phyloP scores from a whole-genome alignment of 2,329 filamentous ascomycete species.

The Chaetothyriales sp. region DNA sequence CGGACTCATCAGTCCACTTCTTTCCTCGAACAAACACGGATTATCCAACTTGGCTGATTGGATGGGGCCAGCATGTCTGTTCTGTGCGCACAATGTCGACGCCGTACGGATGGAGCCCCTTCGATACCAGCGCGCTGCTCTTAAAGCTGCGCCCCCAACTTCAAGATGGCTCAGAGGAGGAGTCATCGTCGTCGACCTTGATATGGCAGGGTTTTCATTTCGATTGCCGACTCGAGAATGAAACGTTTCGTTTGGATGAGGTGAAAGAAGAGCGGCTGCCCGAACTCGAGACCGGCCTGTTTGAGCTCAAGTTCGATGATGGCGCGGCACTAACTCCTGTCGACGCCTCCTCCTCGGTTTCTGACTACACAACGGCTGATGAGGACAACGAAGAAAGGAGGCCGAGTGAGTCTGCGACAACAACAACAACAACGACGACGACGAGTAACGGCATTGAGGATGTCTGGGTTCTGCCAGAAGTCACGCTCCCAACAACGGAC shows the following conservation, averaged over 20 bases:
- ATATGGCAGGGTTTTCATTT: constrained; percentile 14
- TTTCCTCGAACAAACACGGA: not conserved
- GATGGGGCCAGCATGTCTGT: not conserved
- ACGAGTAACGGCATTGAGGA: constrained; percentile 15
- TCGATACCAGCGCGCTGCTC: constrained; percentile 2
- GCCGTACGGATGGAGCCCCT: not conserved
- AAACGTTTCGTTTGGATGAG: constrained; percentile 9
- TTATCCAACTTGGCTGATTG: not conserved
- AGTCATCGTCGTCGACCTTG: not conserved
- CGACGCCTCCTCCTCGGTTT: constrained; percentile 3
- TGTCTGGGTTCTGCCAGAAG: constrained; percentile 23
- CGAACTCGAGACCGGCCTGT: constrained; percentile 3
- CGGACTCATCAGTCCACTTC: not conserved
- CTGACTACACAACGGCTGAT: constrained; percentile 12
- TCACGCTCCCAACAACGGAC: constrained; percentile 10
- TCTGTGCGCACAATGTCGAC: constrained; percentile 1
- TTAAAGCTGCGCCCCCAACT: constrained; percentile 1
- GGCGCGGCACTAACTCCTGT: constrained; percentile 6
- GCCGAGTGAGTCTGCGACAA: not conserved
- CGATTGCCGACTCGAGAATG: constrained; percentile 10
- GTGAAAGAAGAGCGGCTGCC: constrained; percentile 5
- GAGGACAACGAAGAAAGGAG: constrained; percentile 13
- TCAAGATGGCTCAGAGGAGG: not conserved
- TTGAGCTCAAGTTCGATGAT: constrained; percentile 8
- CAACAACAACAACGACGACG: not conserved